These are phyloP conservation scores for Epichloe glyceriae DNA, from an alignment of 2,329 filamentous ascomycete genomes.

Conservation along the genomic window DNA sequence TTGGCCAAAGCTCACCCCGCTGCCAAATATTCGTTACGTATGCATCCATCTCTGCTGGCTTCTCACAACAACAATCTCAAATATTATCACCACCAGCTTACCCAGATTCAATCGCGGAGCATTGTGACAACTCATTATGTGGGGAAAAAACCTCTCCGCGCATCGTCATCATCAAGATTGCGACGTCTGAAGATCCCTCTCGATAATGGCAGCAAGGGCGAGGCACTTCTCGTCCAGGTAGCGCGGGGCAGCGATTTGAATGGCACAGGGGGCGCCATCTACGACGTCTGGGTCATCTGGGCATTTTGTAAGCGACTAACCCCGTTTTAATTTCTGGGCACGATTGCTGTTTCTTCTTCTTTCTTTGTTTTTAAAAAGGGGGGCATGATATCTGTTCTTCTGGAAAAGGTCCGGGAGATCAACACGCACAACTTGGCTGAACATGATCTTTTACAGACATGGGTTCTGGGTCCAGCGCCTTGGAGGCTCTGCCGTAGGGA, in stretches of 20 bases:
- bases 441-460: slow-evolving; percentile 3
- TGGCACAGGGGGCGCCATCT: slow-evolving; percentile 30
- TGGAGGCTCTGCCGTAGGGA: slow-evolving; percentile 26
- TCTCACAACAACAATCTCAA: no score
- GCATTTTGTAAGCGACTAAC: background rate
- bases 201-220: slow-evolving; percentile 1
- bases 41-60: no score
- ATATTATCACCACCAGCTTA: no score
- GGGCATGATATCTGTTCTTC: no score
- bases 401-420: background rate
- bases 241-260: slow-evolving; percentile 32
- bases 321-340: no score
- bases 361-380: no score
- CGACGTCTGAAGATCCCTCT: background rate
- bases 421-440: background rate
- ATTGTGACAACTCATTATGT: no score
- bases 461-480: slow-evolving; percentile 1
- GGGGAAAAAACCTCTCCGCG: no score
- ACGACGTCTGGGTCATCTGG: slow-evolving; percentile 26
- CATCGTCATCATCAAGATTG: background rate
- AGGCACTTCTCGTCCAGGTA: slow-evolving; percentile 36
- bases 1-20: no score
- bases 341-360: no score
- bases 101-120: no score
- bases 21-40: no score